phyloP scores from a whole-genome alignment of 1,284 basidiomycete genomes.

The Boletus smithii region DNA sequence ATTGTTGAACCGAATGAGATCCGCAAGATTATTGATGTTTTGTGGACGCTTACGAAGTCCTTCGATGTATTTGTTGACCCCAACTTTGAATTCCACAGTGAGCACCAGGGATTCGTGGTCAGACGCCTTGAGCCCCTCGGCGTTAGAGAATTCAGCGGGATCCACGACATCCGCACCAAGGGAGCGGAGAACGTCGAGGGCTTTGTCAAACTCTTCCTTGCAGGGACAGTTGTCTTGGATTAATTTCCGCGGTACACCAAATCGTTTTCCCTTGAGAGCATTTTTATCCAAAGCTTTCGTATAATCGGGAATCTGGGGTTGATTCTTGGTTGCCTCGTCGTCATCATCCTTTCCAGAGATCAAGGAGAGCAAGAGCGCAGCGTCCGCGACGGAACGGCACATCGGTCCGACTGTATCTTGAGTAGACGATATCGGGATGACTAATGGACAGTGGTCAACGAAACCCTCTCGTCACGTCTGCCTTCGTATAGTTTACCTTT shows the following conservation, averaged over 20 bases:
- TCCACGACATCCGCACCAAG: constrained; percentile 44
- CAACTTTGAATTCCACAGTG: constrained; percentile 42
- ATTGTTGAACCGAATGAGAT: constrained; percentile 44
- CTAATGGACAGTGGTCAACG: constrained; percentile 23
- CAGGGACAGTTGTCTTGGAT: constrained; percentile 9
- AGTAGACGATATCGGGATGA: constrained; percentile 48
- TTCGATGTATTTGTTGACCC: constrained; percentile 24
- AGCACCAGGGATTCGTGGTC: constrained; percentile 36
- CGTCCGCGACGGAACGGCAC: constrained; percentile 46
- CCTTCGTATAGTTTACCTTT: constrained; percentile 34
- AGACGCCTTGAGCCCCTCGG: constrained; percentile 33
- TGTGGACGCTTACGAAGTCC: constrained; percentile 24
- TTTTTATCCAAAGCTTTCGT: constrained; percentile 35
- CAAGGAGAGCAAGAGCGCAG: constrained; percentile 40
- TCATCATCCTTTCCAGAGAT: constrained; percentile 46
- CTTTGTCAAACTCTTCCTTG: constrained; percentile 36
- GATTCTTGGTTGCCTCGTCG: constrained; percentile 44
- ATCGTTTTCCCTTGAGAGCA: constrained; percentile 39
- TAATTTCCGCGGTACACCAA: constrained; percentile 41
- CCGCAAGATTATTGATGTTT: constrained; percentile 38
- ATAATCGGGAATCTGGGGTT: constrained; percentile 43
- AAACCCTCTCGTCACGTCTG: background rate
- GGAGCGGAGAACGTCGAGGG: constrained; percentile 36
- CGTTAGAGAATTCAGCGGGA: constrained; percentile 39
- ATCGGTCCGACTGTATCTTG: constrained; percentile 53